Percentiles rank a stretch among this genome's conserved stretches.
Conservation (phyloP, 1,139 yeast genomes). For the Pichia sp. region DNA sequence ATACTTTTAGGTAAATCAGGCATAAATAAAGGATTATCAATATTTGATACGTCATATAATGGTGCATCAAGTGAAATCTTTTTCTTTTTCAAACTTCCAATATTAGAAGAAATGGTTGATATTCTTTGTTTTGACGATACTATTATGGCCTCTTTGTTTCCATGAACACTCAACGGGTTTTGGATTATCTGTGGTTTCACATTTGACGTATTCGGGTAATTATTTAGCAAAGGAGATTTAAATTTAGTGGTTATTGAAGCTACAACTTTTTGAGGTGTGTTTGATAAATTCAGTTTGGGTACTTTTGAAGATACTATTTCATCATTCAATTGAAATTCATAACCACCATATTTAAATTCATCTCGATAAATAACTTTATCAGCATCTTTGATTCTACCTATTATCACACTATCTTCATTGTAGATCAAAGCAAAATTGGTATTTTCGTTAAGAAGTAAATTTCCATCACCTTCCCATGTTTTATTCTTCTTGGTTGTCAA, state of each 20-base stretch:
- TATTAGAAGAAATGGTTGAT: neutral
- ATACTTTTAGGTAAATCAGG: conserved; percentile 28
- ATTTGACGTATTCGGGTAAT: neutral
- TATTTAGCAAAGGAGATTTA: conserved; percentile 6
- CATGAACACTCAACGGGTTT: neutral
- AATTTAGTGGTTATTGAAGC: neutral
- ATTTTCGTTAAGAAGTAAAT: conserved; percentile 31
- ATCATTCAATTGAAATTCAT: conserved; percentile 50
- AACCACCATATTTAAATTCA: conserved; percentile 41
- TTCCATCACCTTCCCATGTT: conserved; percentile 94
- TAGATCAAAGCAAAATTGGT: conserved; percentile 19
- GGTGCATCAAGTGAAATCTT: neutral
- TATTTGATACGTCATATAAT: conserved; percentile 19
- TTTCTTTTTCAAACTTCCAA: neutral
- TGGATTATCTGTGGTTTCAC: neutral
- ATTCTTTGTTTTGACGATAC: neutral
- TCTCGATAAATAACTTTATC: conserved; percentile 34
- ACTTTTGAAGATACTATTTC: conserved; percentile 5
- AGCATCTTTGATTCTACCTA: conserved; percentile 19
- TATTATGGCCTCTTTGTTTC: neutral
- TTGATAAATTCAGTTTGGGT: conserved; percentile 4
- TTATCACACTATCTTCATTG: conserved; percentile 20
- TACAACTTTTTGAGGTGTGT: neutral
- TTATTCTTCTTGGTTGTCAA: conserved; percentile 71
- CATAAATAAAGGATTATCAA: conserved; percentile 38